Base-by-base conservation (phyloP, 768 basidiomycete species). In the Podaxis mareebaensis region DNA sequence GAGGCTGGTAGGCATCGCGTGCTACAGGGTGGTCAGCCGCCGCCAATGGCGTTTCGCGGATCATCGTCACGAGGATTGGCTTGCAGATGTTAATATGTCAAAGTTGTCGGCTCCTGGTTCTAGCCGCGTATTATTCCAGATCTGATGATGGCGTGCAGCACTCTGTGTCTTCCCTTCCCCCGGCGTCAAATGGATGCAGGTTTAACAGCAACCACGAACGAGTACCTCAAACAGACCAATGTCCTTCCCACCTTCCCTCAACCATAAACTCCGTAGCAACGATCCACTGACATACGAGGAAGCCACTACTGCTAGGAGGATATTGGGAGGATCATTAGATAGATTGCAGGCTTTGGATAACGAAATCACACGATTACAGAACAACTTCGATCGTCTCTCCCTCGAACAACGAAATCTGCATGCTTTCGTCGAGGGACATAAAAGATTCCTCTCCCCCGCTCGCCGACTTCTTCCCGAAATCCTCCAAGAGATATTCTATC, bases 401-500 rank as follows among this genome's bases (percentile, higher is more conserved):
- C 20, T 24, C 22, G 2, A 26, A 17, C 22, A 39, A 26, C 36
- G 22, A 26, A n/a, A 40, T 10, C 36, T 52, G 22, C 20, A 7
- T 6, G 26, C n/a, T 28, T 39, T 52, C 22, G 22, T 53, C 5
- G 28, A 60, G 20, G 53, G 22, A n/a, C 44, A 62, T 5, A 55
- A 11, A 22, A 13, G 28, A 1, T 22, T 55, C 8, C 53, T 62
- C n/a, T 54, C 61, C 17, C 61, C 61, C 22, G n/a, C 30, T 22
- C 40, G 53, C 5, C 42, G 53, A 46, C 53, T 58, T 12, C 30
- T 64, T 6, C 39, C 44, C 28, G 44, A 59, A 40, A 53, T 64
- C 52, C 56, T 61, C 13, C 58, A 59, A 39, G 65, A 67, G 59
- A 63, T 64, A 54, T 64, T 59, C 46, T 67, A 44, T 17, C 40